Percentiles rank a stretch among this genome's conserved stretches.
These are phyloP conservation scores for Triticum monococcum DNA, from an alignment of 176 grass and related monocot genomes.

Conservation along the genomic window DNA sequence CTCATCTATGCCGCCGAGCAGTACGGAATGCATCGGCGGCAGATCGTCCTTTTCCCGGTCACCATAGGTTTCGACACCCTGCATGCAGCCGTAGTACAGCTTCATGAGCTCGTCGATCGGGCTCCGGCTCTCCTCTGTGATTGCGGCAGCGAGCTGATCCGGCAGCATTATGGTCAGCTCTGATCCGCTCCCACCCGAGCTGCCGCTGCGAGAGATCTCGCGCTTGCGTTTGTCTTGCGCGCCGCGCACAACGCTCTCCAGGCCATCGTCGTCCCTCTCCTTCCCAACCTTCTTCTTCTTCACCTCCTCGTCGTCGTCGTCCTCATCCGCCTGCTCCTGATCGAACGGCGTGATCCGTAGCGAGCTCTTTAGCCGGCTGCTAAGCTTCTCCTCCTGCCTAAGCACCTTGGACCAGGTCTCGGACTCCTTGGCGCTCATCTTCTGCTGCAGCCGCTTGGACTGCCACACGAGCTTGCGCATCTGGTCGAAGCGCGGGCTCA, in stretches of 20 bases:
- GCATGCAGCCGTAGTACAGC: conserved; percentile 25
- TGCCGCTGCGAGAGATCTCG: neutral
- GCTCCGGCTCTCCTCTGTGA: neutral
- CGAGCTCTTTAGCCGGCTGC: neutral
- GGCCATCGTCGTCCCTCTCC: no score
- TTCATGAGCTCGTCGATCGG: conserved; percentile 39
- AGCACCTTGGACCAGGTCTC: conserved; percentile 64
- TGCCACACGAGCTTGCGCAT: conserved; percentile 72
- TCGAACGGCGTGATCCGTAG: conserved; percentile 32
- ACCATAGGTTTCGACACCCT: neutral
- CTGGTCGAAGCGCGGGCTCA: conserved; percentile 59
- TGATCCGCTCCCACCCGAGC: neutral
- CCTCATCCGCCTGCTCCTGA: neutral
- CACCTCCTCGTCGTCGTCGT: neutral
- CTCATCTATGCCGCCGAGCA: conserved; percentile 1
- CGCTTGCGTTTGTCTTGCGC: conserved; percentile 47
- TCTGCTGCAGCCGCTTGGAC: conserved; percentile 66
- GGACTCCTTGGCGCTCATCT: conserved; percentile 64
- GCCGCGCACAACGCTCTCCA: neutral
- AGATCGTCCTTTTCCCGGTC: neutral
- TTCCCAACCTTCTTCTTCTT: neutral
- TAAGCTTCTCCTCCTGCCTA: conserved; percentile 51
- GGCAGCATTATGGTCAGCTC: conserved; percentile 18
- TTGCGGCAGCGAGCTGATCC: neutral
- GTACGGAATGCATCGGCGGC: neutral